These are phyloP conservation scores for Plasmodium knowlesi DNA, from an alignment of 169 alveolate genomes.

Conservation along the genomic window DNA sequence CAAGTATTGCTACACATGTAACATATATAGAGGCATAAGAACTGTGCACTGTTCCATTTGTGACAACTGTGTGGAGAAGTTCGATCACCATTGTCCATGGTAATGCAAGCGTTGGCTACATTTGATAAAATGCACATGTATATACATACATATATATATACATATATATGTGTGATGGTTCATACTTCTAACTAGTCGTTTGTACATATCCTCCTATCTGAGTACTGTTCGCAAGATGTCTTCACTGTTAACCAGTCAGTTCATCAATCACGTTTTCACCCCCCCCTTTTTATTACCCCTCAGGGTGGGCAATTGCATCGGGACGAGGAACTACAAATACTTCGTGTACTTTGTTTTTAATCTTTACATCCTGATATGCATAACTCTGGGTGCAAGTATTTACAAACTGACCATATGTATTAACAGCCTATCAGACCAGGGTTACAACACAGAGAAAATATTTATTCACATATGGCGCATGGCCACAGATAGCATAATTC, in stretches of 20 bases:
- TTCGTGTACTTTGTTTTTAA: slow-evolving; percentile 79
- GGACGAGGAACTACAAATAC: slow-evolving; percentile 89
- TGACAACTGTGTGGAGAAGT: slow-evolving; percentile 92
- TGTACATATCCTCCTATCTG: neutral
- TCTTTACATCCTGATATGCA: slow-evolving; percentile 68
- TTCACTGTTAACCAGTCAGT: neutral
- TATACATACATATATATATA: neutral
- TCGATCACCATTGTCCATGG: slow-evolving; percentile 96
- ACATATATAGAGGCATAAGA: slow-evolving; percentile 90
- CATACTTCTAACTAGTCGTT: neutral
- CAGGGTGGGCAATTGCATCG: slow-evolving; percentile 90
- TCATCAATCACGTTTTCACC: too few relatives aligned
- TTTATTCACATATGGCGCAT: slow-evolving; percentile 69
- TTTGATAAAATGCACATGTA: neutral
- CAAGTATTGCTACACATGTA: slow-evolving; percentile 90
- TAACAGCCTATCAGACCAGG: slow-evolving; percentile 27
- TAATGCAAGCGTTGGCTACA: neutral
- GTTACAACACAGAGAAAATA: slow-evolving; percentile 38
- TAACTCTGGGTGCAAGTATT: slow-evolving; percentile 66
- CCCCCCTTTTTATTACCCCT: neutral
- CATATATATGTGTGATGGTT: neutral
- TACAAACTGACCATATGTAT: slow-evolving; percentile 75
- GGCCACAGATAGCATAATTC: slow-evolving; percentile 69
- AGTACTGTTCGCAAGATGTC: neutral
- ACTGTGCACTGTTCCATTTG: slow-evolving; percentile 92